Evolutionary conservation across 2,329 filamentous ascomycete genomes (phyloP).

Genomic region (Penicillium sp.): DNA sequence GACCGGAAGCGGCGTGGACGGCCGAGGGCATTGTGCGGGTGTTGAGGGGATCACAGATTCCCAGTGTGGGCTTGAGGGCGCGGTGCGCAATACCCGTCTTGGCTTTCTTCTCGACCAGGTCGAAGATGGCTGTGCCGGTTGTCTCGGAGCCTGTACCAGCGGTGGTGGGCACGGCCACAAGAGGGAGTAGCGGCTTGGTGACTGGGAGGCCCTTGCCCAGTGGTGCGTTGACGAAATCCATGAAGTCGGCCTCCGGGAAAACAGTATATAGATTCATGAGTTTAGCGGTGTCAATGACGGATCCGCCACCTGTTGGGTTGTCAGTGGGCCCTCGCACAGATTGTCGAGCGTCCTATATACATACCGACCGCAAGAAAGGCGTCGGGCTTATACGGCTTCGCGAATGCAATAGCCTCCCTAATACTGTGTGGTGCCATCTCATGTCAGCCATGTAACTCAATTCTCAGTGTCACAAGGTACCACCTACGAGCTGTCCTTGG

Average conservation of each 20-base stretch:
- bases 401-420: constrained; percentile 84
- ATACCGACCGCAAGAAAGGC: constrained; percentile 85
- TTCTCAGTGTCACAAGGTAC: not conserved
- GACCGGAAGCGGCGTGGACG: constrained; percentile 85
- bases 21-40: constrained; percentile 94
- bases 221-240: constrained; percentile 97
- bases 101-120: constrained; percentile 81
- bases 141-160: constrained; percentile 91
- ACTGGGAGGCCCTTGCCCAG: constrained; percentile 81
- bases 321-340: not conserved
- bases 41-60: constrained; percentile 84
- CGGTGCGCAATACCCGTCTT: constrained; percentile 97
- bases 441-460: not conserved
- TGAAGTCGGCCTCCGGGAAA: constrained; percentile 88
- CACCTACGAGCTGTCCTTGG: constrained; percentile 85
- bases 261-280: constrained; percentile 95
- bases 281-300: constrained; percentile 97
- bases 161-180: constrained; percentile 82
- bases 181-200: constrained; percentile 67
- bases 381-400: constrained; percentile 77
- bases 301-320: constrained; percentile 63
- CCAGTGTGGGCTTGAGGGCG: constrained; percentile 91
- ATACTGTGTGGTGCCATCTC: constrained; percentile 61
- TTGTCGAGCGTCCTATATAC: constrained; percentile 10
- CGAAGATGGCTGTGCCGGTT: constrained; percentile 97